phyloP scores from a whole-genome alignment of 208 protist genomes.

The Leishmania martiniquensis region DNA sequence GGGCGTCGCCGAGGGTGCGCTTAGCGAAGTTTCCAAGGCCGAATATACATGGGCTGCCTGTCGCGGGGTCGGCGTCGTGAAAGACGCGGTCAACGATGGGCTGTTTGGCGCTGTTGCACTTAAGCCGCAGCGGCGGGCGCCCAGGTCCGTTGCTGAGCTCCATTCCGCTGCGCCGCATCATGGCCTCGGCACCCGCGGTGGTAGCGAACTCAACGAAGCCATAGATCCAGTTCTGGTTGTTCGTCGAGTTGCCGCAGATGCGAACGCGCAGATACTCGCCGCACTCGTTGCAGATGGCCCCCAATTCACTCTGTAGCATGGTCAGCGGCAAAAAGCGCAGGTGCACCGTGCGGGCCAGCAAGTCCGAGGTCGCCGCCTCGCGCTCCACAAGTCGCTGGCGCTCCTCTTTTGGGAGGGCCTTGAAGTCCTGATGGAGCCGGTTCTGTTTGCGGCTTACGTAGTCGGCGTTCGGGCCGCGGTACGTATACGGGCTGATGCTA shows the following conservation, averaged over 20 bases:
- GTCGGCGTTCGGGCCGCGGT: constrained; percentile 37
- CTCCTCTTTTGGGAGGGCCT: constrained; percentile 65
- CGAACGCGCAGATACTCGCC: constrained; percentile 68
- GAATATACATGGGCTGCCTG: constrained; percentile 57
- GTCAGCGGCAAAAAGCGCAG: constrained; percentile 62
- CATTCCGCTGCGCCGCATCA: constrained; percentile 62
- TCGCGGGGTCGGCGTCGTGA: constrained; percentile 54
- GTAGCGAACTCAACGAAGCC: constrained; percentile 75
- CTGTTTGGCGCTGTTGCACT: constrained; percentile 62
- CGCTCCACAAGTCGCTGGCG: constrained; percentile 45
- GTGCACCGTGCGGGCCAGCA: constrained; percentile 68
- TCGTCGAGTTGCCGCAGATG: constrained; percentile 63
- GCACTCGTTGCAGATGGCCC: constrained; percentile 57
- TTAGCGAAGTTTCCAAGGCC: constrained; percentile 62
- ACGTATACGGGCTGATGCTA: constrained; percentile 33
- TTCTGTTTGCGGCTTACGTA: constrained; percentile 30
- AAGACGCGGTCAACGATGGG: constrained; percentile 77
- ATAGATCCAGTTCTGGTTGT: constrained; percentile 66
- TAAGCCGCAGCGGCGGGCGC: constrained; percentile 56
- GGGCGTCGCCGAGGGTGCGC: constrained; percentile 64
- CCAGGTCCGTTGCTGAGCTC: constrained; percentile 53
- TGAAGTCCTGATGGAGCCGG: constrained; percentile 68
- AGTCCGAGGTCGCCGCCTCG: constrained; percentile 45
- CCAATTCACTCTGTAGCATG: constrained; percentile 73
- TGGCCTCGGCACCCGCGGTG: constrained; percentile 33